Base-by-base conservation (phyloP, 1,139 yeast genomes). In the Arxiozyma slooffiae region DNA sequence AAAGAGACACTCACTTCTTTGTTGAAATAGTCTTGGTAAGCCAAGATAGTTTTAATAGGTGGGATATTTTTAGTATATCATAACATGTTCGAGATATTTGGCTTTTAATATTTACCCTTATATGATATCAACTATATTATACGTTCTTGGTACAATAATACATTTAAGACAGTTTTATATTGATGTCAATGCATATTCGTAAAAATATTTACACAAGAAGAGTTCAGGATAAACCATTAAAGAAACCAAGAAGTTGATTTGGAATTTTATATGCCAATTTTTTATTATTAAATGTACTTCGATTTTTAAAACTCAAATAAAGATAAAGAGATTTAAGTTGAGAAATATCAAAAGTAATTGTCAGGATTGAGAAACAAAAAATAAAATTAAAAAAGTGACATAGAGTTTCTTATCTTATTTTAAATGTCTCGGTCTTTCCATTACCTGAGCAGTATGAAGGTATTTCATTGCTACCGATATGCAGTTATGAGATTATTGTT, bases 11-110 rank as follows among this genome's bases (percentile, higher is more conserved):
- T 86, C 52, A 79, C 92, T 1, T 84, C 94, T 0, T 68, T 92
- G 68, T 71, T 92, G 59, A 92, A 92, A 67, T 92, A 90, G 63
- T 77, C 87, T 14, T 74, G 90, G 56, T 97, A 92, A 66, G 97
- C 97, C 0, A 75, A 97, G 55, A 85, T 92, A 46, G 98, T 98
- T 1, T 82, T 85, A 60, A 92, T 92, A 97, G 97, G 90, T 67
- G 98, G 98, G 7, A 88, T 92, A 5, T 89, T 86, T 58, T 74
- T 92, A 23, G 96, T 96, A 0, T 92, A 84, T 64, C 98, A 92
- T 68, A 92, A 89, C 64, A 76, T 89, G 50, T 76, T 79, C 42
- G 73, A 81, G 44, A 79, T 90, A 62, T 86, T 92, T 67, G 98
- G 97, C 3, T 92, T 89, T 68, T 92, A 89, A 66, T 92, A 92